Evolutionary conservation across 495 filamentous ascomycete species (phyloP).

Genomic region (Penicillium paradoxum): DNA sequence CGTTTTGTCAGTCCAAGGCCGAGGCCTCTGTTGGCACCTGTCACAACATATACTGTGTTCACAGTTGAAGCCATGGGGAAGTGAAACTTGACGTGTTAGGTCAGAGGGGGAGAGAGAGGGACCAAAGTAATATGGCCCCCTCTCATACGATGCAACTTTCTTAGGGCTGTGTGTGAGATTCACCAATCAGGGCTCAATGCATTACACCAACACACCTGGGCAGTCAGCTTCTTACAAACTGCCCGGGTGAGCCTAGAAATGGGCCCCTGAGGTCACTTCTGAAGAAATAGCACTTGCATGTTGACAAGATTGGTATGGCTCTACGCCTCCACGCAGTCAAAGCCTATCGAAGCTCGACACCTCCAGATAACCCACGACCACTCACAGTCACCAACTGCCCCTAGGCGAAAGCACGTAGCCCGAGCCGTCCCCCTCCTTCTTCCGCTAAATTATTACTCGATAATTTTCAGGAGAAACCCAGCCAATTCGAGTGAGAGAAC

Average conservation of each 20-base stretch:
- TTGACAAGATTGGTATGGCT: no score
- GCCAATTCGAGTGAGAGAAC: neutral
- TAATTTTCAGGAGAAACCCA: neutral
- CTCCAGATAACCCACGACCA: no score
- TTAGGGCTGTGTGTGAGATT: neutral
- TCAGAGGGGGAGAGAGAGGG: no score
- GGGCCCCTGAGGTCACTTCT: no score
- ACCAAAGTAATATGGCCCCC: neutral
- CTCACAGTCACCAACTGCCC: no score
- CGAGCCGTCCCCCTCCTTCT: no score
- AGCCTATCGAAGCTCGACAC: no score
- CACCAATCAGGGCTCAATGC: neutral
- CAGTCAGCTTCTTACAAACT: neutral
- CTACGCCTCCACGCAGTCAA: no score
- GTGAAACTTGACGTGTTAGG: neutral
- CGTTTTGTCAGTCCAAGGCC: conserved; percentile 37
- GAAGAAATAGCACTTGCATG: no score
- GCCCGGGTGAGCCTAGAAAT: no score
- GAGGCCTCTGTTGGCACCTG: conserved; percentile 45
- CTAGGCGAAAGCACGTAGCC: no score
- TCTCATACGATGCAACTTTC: neutral
- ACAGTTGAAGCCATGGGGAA: neutral
- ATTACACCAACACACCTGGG: neutral
- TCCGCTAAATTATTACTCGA: neutral
- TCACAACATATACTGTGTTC: conserved; percentile 17